Evolutionary conservation across 345 rosid genomes (phyloP).

Genomic region (Rhizophora mangle): DNA sequence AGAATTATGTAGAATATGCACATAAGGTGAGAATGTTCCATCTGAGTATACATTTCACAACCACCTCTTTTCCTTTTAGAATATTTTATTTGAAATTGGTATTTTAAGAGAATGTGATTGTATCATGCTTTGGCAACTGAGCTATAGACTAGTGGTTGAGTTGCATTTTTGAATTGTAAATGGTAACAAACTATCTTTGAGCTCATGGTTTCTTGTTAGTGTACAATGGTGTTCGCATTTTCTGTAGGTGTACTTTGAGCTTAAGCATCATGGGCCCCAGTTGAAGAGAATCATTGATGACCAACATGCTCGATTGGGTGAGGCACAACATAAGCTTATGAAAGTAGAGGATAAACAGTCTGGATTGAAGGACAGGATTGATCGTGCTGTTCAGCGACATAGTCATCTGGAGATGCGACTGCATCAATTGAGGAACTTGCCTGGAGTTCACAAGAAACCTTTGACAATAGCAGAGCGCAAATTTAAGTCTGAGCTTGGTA

Average conservation of each 20-base stretch:
- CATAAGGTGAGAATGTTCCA: slow-evolving; percentile 68
- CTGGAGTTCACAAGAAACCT: slow-evolving; percentile 77
- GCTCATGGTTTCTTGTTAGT: slow-evolving; percentile 4
- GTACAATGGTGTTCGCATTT: slow-evolving; percentile 1
- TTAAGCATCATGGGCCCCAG: slow-evolving; percentile 86
- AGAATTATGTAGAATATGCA: slow-evolving; percentile 89
- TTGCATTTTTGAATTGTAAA: too few relatives aligned
- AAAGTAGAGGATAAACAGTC: slow-evolving; percentile 66
- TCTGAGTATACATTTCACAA: not conserved
- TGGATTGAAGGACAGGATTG: slow-evolving; percentile 54
- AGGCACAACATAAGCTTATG: slow-evolving; percentile 57
- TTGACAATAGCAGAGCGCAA: slow-evolving; percentile 79
- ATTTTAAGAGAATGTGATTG: not conserved
- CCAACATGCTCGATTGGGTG: slow-evolving; percentile 58
- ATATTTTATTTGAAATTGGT: not conserved
- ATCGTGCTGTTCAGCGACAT: slow-evolving; percentile 41
- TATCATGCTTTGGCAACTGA: not conserved
- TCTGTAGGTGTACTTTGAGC: slow-evolving; percentile 73
- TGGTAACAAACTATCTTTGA: too few relatives aligned
- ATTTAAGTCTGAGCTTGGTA: slow-evolving; percentile 84
- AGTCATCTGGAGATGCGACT: slow-evolving; percentile 57
- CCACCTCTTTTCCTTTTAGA: not conserved
- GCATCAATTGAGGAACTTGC: slow-evolving; percentile 62
- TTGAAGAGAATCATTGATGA: slow-evolving; percentile 72
- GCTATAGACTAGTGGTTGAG: not conserved